These are phyloP conservation scores for Pleurotus cornucopiae DNA, from an alignment of 768 basidiomycete species.

Conservation along the genomic window DNA sequence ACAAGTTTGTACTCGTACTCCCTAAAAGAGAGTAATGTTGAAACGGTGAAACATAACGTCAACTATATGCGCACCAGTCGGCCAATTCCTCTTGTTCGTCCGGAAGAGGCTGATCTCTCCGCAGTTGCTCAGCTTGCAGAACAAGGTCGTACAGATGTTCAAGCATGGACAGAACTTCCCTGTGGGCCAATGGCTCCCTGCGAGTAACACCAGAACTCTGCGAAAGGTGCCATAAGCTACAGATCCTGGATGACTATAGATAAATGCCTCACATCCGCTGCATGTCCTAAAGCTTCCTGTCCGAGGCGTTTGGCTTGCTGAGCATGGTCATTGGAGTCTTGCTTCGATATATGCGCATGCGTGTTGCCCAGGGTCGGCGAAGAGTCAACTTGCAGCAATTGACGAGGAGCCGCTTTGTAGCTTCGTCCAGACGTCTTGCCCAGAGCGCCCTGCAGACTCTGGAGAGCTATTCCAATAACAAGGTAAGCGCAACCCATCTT, in stretches of 20 bases:
- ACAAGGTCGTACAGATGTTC: constrained; percentile 85
- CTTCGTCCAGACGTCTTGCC: constrained; percentile 93
- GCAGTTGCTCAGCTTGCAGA: constrained; percentile 79
- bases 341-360: constrained; percentile 51
- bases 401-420: constrained; percentile 94
- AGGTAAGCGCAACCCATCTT: not conserved
- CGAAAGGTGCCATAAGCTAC: not conserved
- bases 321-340: constrained; percentile 41
- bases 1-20: constrained; percentile 49
- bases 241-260: not conserved
- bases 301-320: constrained; percentile 75
- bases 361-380: constrained; percentile 43
- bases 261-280: constrained; percentile 41
- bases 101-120: constrained; percentile 68
- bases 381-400: constrained; percentile 86
- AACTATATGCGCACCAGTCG: constrained; percentile 38
- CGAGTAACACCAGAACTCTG: constrained; percentile 62
- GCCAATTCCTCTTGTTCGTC: constrained; percentile 47
- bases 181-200: constrained; percentile 72
- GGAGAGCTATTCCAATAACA: constrained; percentile 40
- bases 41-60: not conserved
- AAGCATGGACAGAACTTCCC: constrained; percentile 73
- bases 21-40: constrained; percentile 33
- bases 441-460: constrained; percentile 86
- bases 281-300: constrained; percentile 64